Evolutionary conservation across 495 filamentous ascomycete species (phyloP).

Genomic region (Podospora appendiculata): DNA sequence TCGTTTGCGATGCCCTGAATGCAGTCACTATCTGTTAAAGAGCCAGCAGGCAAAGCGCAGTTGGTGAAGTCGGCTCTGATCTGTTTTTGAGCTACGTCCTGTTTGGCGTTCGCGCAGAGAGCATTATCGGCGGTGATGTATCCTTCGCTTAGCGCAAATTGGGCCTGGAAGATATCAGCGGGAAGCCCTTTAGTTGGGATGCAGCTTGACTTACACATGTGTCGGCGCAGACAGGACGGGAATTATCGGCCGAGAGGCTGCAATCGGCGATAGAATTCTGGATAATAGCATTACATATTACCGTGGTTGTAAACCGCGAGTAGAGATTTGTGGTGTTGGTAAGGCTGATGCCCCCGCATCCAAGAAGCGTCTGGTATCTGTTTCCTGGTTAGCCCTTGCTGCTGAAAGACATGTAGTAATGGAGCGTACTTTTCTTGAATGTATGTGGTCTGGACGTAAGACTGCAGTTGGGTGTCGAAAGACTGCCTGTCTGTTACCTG

Average conservation of each 20-base stretch:
- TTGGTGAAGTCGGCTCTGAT: slow-evolving; percentile 90
- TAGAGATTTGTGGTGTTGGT: slow-evolving; percentile 80
- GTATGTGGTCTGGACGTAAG: slow-evolving; percentile 69
- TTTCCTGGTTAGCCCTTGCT: neutral
- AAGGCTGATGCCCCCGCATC: slow-evolving; percentile 70
- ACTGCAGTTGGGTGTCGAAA: slow-evolving; percentile 70
- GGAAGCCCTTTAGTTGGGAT: neutral
- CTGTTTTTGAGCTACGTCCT: slow-evolving; percentile 55
- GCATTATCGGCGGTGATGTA: slow-evolving; percentile 66
- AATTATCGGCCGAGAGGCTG: slow-evolving; percentile 50
- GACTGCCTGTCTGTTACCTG: slow-evolving; percentile 65
- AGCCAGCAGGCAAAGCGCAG: slow-evolving; percentile 72
- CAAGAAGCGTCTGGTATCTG: slow-evolving; percentile 71
- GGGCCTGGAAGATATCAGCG: slow-evolving; percentile 48
- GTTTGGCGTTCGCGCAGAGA: slow-evolving; percentile 58
- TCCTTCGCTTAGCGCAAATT: slow-evolving; percentile 81
- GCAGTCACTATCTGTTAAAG: slow-evolving; percentile 64
- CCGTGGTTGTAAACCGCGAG: slow-evolving; percentile 85
- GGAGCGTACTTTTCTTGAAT: slow-evolving; percentile 62
- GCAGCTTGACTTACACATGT: slow-evolving; percentile 56
- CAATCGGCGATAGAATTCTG: slow-evolving; percentile 81
- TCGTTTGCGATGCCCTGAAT: slow-evolving; percentile 74
- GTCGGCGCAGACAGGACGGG: slow-evolving; percentile 79
- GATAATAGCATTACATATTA: slow-evolving; percentile 91
- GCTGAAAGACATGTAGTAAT: slow-evolving; percentile 4